Conservation (phyloP, 805 yeast genomes). For the Cyberlindnera maclurae region DNA sequence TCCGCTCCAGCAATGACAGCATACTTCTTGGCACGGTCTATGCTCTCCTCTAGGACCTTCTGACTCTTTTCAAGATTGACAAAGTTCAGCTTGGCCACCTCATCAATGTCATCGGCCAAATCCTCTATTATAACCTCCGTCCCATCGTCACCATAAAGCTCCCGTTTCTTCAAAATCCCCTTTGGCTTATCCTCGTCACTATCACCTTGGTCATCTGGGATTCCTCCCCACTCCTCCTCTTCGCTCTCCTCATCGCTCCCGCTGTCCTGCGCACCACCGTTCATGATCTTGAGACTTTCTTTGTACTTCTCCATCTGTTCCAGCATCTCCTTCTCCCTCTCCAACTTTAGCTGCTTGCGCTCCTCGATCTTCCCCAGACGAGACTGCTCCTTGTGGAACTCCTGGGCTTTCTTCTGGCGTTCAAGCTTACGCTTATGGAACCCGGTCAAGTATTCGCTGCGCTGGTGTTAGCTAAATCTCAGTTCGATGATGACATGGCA, state of each 20-base stretch:
- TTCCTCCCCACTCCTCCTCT: constrained; percentile 1
- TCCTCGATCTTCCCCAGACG: constrained; percentile 68
- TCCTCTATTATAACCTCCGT: constrained; percentile 43
- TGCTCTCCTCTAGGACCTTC: constrained; percentile 64
- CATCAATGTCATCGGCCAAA: constrained; percentile 45
- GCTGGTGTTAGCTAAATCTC: not conserved
- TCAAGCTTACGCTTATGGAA: constrained; percentile 90
- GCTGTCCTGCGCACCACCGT: constrained; percentile 15
- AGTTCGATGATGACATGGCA: not conserved
- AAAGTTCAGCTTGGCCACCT: constrained; percentile 54
- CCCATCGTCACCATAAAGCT: constrained; percentile 28
- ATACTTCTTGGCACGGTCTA: constrained; percentile 74
- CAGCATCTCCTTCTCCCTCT: constrained; percentile 57
- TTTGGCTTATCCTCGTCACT: constrained; percentile 23
- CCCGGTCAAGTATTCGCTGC: constrained; percentile 77
- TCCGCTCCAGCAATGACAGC: constrained; percentile 43
- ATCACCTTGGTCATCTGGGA: constrained; percentile 26
- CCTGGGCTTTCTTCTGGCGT: constrained; percentile 81
- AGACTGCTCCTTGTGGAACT: constrained; percentile 68
- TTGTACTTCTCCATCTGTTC: constrained; percentile 55
- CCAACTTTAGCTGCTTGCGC: constrained; percentile 60
- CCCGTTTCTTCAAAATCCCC: constrained; percentile 21
- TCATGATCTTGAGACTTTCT: constrained; percentile 31
- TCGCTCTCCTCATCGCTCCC: constrained; percentile 15
- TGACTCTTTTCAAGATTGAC: constrained; percentile 67